phyloP scores from a whole-genome alignment of 495 filamentous ascomycete species.

The Aspergillus asperescens region DNA sequence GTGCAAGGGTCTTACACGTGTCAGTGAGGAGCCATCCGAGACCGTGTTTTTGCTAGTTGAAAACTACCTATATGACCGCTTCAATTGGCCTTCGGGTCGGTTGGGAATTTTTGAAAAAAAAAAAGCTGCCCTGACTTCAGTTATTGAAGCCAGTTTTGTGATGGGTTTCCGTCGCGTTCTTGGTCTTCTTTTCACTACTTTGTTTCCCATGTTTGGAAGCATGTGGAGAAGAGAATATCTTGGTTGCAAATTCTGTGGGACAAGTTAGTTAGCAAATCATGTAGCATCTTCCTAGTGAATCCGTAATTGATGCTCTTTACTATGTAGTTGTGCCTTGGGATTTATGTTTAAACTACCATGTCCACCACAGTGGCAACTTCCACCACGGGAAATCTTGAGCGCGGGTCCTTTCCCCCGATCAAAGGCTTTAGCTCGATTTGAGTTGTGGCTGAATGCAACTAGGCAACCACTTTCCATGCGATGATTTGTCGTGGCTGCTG shows the following conservation, averaged over 20 bases:
- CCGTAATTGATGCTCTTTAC: too few species aligned
- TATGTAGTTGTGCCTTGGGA: too few species aligned
- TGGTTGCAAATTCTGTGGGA: too few species aligned
- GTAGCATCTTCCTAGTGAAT: too few species aligned
- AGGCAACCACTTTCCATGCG: conserved; percentile 19
- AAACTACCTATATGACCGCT: conserved; percentile 52
- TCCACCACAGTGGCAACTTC: too few species aligned
- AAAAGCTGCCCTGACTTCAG: conserved; percentile 26
- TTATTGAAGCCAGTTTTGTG: conserved; percentile 18
- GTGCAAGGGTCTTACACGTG: conserved; percentile 53
- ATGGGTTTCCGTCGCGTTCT: conserved; percentile 5
- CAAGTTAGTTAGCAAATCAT: too few species aligned
- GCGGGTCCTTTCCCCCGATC: too few species aligned
- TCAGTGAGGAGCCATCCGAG: conserved; percentile 57
- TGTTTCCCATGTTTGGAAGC: conserved; percentile 37
- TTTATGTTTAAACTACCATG: too few species aligned
- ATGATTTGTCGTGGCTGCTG: conserved; percentile 7
- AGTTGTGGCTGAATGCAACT: conserved; percentile 16
- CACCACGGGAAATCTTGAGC: too few species aligned
- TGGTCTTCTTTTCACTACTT: conserved; percentile 46
- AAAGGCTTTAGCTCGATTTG: too few species aligned
- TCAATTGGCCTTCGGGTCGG: conserved; percentile 40
- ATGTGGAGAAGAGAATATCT: conserved; percentile 46
- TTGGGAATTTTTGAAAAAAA: conserved; percentile 47
- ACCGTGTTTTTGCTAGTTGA: conserved; percentile 57